Conservation (phyloP, 768 basidiomycete genomes). For the Tylopilus sp. region DNA sequence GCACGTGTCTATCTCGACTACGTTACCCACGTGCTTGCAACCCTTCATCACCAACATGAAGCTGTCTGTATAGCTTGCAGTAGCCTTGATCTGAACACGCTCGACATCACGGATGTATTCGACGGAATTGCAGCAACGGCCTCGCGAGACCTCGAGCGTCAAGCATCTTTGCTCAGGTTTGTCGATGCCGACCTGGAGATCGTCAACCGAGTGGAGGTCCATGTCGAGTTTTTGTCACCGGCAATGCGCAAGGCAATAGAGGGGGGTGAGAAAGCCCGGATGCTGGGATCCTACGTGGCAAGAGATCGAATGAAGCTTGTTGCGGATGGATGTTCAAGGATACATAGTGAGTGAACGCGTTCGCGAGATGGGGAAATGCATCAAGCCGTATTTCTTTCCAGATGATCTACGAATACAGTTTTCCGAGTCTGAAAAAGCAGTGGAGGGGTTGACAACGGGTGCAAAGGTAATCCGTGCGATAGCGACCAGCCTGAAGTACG, state of each 20-base stretch:
- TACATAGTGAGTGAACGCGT: constrained; percentile 52
- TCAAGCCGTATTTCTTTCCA: constrained; percentile 21
- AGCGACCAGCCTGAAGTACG: constrained; percentile 47
- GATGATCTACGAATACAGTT: constrained; percentile 60
- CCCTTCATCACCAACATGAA: constrained; percentile 63
- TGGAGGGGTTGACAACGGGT: constrained; percentile 53
- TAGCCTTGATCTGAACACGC: constrained; percentile 68
- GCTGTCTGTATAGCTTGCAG: constrained; percentile 71
- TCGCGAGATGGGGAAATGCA: not conserved
- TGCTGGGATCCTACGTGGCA: constrained; percentile 79
- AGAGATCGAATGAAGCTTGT: constrained; percentile 78
- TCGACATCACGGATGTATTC: constrained; percentile 68
- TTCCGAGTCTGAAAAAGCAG: constrained; percentile 48
- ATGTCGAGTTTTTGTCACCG: constrained; percentile 71
- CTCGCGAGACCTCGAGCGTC: constrained; percentile 63
- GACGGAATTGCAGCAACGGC: constrained; percentile 55
- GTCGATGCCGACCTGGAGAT: constrained; percentile 72
- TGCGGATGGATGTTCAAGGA: constrained; percentile 62
- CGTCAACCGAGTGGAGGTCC: constrained; percentile 61
- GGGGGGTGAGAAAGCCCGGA: constrained; percentile 61
- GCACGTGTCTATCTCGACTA: constrained; percentile 65
- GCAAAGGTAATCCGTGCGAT: constrained; percentile 55
- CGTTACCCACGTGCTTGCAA: constrained; percentile 46
- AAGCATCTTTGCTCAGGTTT: constrained; percentile 57
- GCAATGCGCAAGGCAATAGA: constrained; percentile 68